phyloP scores from a whole-genome alignment of 495 filamentous ascomycete species.

The Aspergillus diversus region DNA sequence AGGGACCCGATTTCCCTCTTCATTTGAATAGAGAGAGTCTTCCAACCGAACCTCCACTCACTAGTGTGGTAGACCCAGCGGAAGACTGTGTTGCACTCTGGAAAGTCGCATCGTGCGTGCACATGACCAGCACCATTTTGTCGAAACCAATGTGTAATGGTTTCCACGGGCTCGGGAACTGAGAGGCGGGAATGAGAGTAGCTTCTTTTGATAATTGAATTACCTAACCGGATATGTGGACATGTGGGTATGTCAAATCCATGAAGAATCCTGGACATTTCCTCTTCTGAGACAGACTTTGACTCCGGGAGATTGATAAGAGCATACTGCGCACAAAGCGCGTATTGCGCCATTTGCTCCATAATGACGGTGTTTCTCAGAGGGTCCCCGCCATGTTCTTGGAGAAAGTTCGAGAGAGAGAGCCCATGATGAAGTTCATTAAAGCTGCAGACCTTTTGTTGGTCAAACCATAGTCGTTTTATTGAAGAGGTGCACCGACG shows the following conservation, averaged over 20 bases:
- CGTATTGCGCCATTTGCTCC: not conserved
- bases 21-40: conserved; percentile 2
- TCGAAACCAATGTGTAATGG: not conserved
- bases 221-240: conserved; percentile 12
- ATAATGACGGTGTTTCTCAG: no score
- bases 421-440: conserved; percentile 5
- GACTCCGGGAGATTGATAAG: not conserved
- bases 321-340: conserved; percentile 2
- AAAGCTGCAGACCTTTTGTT: conserved; percentile 1
- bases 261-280: not conserved
- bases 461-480: conserved; percentile 7
- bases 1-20: conserved; percentile 6
- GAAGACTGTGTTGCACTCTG: conserved; percentile 12
- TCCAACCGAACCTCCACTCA: conserved; percentile 7
- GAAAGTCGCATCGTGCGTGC: conserved; percentile 8
- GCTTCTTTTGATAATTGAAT: not conserved
- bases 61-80: conserved; percentile 7
- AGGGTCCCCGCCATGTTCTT: not conserved
- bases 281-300: not conserved
- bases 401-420: not conserved
- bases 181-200: not conserved
- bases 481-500: not conserved
- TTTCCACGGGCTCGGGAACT: not conserved
- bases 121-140: not conserved
- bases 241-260: conserved; percentile 12